Base-by-base conservation (phyloP, 2,329 filamentous ascomycete genomes). In the Phialocephala sp. region DNA sequence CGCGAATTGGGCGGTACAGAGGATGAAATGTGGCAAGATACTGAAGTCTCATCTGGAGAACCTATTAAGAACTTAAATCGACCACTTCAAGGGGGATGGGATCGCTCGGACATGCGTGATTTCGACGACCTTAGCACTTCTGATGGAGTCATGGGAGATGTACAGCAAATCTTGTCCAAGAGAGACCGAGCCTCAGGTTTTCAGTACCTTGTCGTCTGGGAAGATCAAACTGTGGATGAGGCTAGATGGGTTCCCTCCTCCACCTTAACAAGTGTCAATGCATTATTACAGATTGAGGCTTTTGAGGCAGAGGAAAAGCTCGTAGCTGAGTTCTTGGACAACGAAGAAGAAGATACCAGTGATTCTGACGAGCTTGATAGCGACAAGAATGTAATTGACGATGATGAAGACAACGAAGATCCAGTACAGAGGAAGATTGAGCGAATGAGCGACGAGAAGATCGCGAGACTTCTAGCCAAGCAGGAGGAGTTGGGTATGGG, bases 401-500 rank as follows among this genome's bases (percentile, higher is more conserved):
- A 81, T 11, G 77, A 79, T 2, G 74, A 77, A 12, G 77, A 78
- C 55, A 77, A 80, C 56, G 66, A 65, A 20, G 66, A 83, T 32
- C 27, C 73, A n/a, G 32, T 70, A n/a, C 70, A 74, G 63, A 68
- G 68, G 37, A 74, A 75, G 56, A 75, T 74, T 22, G 77, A 77
- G 15, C 71, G 75, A 5, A 91, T 72, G 87, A 89, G 75, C 80
- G 84, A 92, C 68, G 88, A 89, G 74, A 81, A 84, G 22, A 79
- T 91, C 45, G 89, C 89, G 45, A 80, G 83, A 45, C 77, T 89
- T 27, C 76, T 91, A 36, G 80, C 84, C 60, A 89, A 87, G 74
- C 85, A 89, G 72, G 84, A 87, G 75, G 85, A 89, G 73, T 79
- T 91, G 4, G 89, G 89, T 9, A 78, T 91, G 52, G 84, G 81